phyloP scores from a whole-genome alignment of 768 basidiomycete genomes.

The Boletus tomentosulus region DNA sequence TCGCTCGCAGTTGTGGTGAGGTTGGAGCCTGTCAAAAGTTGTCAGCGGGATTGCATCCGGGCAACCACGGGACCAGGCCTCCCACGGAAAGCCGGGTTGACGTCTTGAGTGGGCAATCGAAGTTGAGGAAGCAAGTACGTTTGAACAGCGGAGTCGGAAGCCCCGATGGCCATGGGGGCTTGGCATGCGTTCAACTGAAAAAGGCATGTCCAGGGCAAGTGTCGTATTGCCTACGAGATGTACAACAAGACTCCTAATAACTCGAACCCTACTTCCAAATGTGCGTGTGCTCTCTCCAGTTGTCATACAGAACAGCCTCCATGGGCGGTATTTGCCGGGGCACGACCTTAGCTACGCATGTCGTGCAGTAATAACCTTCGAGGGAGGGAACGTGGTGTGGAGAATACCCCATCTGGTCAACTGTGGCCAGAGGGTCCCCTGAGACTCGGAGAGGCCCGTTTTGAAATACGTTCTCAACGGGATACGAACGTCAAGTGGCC shows the following conservation, averaged over 20 bases:
- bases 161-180: constrained; percentile 25
- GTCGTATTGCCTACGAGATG: constrained; percentile 16
- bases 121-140: constrained; percentile 13
- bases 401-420: constrained; percentile 9
- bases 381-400: constrained; percentile 32
- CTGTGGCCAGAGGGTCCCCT: too few relatives aligned
- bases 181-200: constrained; percentile 20
- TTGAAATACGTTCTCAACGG: constrained; percentile 15
- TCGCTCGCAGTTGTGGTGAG: neutral
- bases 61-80: neutral
- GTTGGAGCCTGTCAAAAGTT: neutral
- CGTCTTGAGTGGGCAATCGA: constrained; percentile 16
- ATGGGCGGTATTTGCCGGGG: constrained; percentile 23
- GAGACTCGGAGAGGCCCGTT: constrained; percentile 12
- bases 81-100: neutral
- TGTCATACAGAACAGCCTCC: constrained; percentile 7
- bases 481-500: neutral
- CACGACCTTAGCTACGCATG: neutral
- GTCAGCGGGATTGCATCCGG: neutral
- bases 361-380: constrained; percentile 24
- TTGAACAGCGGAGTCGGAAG: constrained; percentile 28
- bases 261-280: constrained; percentile 15
- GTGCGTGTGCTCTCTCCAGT: constrained; percentile 11
- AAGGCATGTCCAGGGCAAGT: constrained; percentile 14
- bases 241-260: constrained; percentile 1